phyloP scores from a whole-genome alignment of 2,329 filamentous ascomycete species.

The Diaporthe caulivora region DNA sequence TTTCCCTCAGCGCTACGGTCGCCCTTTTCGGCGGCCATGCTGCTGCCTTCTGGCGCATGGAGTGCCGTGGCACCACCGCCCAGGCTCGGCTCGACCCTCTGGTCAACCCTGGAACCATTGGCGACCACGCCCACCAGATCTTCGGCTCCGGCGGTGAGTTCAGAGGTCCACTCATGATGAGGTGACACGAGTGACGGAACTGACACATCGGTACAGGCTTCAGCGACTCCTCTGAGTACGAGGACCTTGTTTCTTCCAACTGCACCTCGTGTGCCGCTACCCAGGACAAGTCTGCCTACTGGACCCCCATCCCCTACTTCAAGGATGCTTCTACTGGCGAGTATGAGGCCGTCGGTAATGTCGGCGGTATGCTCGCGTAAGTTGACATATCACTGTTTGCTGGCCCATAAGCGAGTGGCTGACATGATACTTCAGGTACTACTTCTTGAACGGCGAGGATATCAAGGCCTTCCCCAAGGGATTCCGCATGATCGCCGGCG shows the following conservation, averaged over 20 bases:
- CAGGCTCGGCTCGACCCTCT: slow-evolving; percentile 83
- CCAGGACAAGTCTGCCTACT: slow-evolving; percentile 90
- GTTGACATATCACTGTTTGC: slow-evolving; percentile 51
- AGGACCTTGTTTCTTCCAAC: slow-evolving; percentile 68
- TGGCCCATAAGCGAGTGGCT: background rate
- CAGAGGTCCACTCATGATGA: background rate
- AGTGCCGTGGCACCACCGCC: slow-evolving; percentile 79
- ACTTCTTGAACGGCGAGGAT: slow-evolving; percentile 74
- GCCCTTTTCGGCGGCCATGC: slow-evolving; percentile 46
- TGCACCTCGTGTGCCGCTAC: slow-evolving; percentile 87
- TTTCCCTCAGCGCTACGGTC: slow-evolving; percentile 8
- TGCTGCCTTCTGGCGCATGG: slow-evolving; percentile 89
- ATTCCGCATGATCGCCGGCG: slow-evolving; percentile 87
- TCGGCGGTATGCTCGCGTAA: slow-evolving; percentile 88
- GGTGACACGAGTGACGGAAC: background rate
- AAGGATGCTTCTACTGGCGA: slow-evolving; percentile 72
- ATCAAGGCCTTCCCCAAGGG: slow-evolving; percentile 80
- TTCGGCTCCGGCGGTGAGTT: slow-evolving; percentile 81
- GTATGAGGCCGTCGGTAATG: slow-evolving; percentile 77
- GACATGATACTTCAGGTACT: slow-evolving; percentile 72
- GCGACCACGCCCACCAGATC: slow-evolving; percentile 79
- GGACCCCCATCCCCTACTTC: slow-evolving; percentile 86
- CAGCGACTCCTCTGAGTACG: slow-evolving; percentile 65
- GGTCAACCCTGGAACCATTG: slow-evolving; percentile 69
- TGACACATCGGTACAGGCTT: slow-evolving; percentile 67